These are phyloP conservation scores for Gnetum montanum DNA, from an alignment of 75 land plant genomes.

Conservation along the genomic window DNA sequence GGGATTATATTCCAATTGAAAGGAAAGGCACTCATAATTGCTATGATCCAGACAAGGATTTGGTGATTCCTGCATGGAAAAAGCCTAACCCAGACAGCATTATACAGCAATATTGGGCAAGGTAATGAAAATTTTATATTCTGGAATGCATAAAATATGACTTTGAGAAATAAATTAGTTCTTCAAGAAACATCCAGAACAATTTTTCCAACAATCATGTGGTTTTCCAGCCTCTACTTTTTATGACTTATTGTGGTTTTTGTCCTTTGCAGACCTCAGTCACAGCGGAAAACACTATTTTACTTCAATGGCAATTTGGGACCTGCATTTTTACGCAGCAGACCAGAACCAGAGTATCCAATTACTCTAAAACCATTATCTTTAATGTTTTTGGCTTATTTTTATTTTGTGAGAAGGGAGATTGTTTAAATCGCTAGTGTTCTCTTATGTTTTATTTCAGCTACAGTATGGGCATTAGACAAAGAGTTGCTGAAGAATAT, in stretches of 20 bases:
- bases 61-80: constrained; percentile 97
- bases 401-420: too few relatives aligned
- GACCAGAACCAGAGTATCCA: constrained; percentile 76
- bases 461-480: constrained; percentile 95
- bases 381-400: too few relatives aligned
- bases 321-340: constrained; percentile 52
- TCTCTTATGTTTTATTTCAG: constrained; percentile 32
- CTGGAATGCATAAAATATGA: too few relatives aligned
- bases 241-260: too few relatives aligned
- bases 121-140: constrained; percentile 27
- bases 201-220: too few relatives aligned
- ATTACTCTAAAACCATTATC: neutral
- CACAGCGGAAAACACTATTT: constrained; percentile 55
- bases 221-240: too few relatives aligned
- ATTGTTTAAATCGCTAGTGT: too few relatives aligned
- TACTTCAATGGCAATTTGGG: constrained; percentile 96
- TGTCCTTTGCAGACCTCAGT: constrained; percentile 36
- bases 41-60: constrained; percentile 84
- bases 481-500: constrained; percentile 76
- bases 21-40: constrained; percentile 81
- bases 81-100: constrained; percentile 47
- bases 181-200: too few relatives aligned
- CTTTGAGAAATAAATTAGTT: too few relatives aligned
- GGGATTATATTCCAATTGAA: constrained; percentile 59
- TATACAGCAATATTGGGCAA: constrained; percentile 44